These are phyloP conservation scores for Colletotrichum abscissum DNA, from an alignment of 2,329 filamentous ascomycete species.

Conservation along the genomic window DNA sequence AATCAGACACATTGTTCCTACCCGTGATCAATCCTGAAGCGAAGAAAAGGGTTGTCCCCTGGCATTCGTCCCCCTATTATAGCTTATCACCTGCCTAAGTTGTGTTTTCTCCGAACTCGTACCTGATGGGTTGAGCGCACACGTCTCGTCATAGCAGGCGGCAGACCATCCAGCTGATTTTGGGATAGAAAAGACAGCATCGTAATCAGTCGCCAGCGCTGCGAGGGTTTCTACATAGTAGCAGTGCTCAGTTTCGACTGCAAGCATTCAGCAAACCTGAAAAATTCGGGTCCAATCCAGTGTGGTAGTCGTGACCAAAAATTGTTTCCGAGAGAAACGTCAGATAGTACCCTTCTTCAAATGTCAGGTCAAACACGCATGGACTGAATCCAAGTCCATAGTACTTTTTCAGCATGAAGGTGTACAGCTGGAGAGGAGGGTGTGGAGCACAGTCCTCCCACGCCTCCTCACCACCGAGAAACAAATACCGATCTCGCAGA, in stretches of 20 bases:
- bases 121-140: neutral
- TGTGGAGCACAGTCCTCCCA: neutral
- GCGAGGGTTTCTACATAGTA: neutral
- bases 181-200: neutral
- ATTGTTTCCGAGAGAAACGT: neutral
- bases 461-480: neutral
- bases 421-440: neutral
- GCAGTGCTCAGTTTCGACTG: neutral
- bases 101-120: neutral
- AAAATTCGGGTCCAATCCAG: neutral
- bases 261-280: neutral
- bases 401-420: neutral
- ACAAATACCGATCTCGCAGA: neutral
- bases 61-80: neutral
- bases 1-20: neutral
- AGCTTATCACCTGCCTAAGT: neutral
- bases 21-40: neutral
- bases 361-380: neutral
- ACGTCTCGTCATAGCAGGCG: neutral
- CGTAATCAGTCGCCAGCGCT: neutral
- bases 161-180: neutral
- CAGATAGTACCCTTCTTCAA: neutral
- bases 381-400: neutral
- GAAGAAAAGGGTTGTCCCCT: neutral
- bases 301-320: neutral